Evolutionary conservation across 2,329 filamentous ascomycete species (phyloP).

Genomic region (Cryphonectria nitschkei): DNA sequence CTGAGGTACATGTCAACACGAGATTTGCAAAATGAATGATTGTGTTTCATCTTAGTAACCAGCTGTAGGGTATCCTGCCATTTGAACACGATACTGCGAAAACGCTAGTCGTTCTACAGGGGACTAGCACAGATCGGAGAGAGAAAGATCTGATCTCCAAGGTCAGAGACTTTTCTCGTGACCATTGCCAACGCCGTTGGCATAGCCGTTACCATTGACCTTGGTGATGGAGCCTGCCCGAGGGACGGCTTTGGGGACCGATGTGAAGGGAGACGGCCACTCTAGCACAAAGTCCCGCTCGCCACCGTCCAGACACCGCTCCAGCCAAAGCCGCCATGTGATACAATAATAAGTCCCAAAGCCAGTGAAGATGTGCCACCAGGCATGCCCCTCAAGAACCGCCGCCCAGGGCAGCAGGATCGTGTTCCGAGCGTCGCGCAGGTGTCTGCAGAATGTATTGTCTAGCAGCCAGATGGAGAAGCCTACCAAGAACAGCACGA

Average conservation of each 20-base stretch:
- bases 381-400: conserved; percentile 61
- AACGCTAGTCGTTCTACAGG: background rate
- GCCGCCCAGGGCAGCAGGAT: conserved; percentile 81
- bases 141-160: too few species aligned
- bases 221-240: conserved; percentile 2
- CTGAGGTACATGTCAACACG: background rate
- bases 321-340: conserved; percentile 80
- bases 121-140: background rate
- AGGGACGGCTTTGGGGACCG: conserved; percentile 52
- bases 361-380: conserved; percentile 80
- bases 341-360: conserved; percentile 85
- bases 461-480: conserved; percentile 81
- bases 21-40: background rate
- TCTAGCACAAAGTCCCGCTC: conserved; percentile 72
- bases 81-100: background rate
- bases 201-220: background rate
- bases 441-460: conserved; percentile 70
- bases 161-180: conserved; percentile 22
- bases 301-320: conserved; percentile 72
- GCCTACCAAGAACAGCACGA: conserved; percentile 73
- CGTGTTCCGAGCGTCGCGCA: conserved; percentile 67
- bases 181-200: conserved; percentile 10
- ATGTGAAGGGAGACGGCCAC: conserved; percentile 67
- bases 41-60: background rate
- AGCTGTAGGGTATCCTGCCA: background rate